These are phyloP conservation scores for Penicillium longicatenatum DNA, from an alignment of 495 filamentous ascomycete genomes.

Conservation along the genomic window DNA sequence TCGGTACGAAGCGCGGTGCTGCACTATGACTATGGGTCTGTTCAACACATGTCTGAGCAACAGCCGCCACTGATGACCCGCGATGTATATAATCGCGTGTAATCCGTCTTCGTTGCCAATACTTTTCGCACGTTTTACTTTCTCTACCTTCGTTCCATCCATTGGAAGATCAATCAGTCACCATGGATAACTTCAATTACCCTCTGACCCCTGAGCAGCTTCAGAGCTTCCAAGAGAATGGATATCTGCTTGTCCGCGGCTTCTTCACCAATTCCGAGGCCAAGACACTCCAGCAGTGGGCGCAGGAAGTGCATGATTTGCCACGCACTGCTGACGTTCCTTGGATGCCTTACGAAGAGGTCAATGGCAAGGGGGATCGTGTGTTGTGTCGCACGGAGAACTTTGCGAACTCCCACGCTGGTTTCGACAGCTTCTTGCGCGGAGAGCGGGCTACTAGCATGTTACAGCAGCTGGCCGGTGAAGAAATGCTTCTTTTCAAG, in stretches of 20 bases:
- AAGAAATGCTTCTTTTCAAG: slow-evolving; percentile 52
- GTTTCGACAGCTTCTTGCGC: slow-evolving; percentile 43
- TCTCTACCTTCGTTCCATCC: neutral
- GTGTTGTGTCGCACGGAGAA: slow-evolving; percentile 51
- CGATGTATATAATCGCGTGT: slow-evolving; percentile 2
- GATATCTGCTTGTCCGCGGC: slow-evolving; percentile 40
- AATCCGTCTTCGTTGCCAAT: neutral
- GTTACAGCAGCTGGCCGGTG: slow-evolving; percentile 40
- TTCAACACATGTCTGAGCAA: neutral
- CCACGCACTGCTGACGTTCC: slow-evolving; percentile 37
- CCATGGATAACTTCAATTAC: slow-evolving; percentile 31
- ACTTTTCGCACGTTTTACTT: neutral
- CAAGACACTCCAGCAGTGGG: slow-evolving; percentile 40
- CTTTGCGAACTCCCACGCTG: slow-evolving; percentile 44
- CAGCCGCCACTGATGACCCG: neutral
- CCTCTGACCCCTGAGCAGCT: slow-evolving; percentile 32
- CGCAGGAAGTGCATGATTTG: slow-evolving; percentile 43
- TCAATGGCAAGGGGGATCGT: slow-evolving; percentile 40
- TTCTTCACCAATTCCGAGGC: slow-evolving; percentile 35
- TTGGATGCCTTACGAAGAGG: slow-evolving; percentile 53
- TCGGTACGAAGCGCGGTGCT: slow-evolving; percentile 11
- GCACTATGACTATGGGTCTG: neutral
- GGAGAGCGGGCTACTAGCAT: slow-evolving; percentile 37
- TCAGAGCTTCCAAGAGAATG: slow-evolving; percentile 37
- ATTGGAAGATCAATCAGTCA: neutral